phyloP scores from a whole-genome alignment of 148 eudicot genomes.

The Cornus kousa region DNA sequence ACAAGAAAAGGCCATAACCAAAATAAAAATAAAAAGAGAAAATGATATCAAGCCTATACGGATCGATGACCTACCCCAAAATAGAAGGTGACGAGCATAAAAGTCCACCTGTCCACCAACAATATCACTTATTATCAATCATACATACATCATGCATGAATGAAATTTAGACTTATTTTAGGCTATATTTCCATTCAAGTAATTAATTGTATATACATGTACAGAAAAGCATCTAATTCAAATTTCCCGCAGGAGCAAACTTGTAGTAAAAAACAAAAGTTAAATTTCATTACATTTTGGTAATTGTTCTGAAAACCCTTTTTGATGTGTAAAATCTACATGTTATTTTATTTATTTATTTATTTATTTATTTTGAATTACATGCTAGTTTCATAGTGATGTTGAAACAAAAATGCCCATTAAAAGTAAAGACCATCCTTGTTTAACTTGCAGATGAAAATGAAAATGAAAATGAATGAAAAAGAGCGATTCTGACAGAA shows the following conservation, averaged over 20 bases:
- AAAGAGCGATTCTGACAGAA: not conserved
- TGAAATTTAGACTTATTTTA: not conserved
- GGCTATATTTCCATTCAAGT: constrained; percentile 32
- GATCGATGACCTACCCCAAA: constrained; percentile 60
- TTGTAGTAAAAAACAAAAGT: not conserved
- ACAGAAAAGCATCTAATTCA: not conserved
- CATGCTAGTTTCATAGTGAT: not conserved
- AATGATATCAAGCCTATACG: not conserved
- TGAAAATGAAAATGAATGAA: not conserved
- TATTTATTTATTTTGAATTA: too few relatives aligned
- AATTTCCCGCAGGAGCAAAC: not conserved
- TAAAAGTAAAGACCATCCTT: not conserved
- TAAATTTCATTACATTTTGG: not conserved
- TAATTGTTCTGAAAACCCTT: not conserved
- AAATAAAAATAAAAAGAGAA: not conserved
- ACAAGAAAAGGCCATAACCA: not conserved
- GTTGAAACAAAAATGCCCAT: not conserved
- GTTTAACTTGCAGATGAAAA: not conserved
- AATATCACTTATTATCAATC: constrained; percentile 6
- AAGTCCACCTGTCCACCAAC: constrained; percentile 75
- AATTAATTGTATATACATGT: not conserved
- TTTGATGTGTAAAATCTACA: not conserved
- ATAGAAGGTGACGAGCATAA: constrained; percentile 69
- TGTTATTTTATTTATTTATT: too few relatives aligned
- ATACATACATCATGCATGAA: not conserved